phyloP scores from a whole-genome alignment of 2,329 filamentous ascomycete genomes.

The Fusarium sp. region DNA sequence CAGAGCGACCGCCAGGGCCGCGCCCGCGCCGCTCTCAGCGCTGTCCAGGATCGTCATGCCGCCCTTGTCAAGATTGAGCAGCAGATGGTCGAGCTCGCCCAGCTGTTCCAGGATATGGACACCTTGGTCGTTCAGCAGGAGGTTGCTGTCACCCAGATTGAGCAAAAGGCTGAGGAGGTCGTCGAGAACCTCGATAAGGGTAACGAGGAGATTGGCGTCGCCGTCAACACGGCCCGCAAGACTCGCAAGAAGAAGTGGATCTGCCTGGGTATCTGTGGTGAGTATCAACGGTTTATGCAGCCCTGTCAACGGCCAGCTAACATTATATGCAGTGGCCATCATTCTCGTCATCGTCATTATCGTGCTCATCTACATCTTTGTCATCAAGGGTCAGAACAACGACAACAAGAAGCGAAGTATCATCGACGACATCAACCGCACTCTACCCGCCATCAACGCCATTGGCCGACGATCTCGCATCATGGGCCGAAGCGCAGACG shows the following conservation, averaged over 20 bases:
- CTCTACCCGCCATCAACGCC: slow-evolving; percentile 40
- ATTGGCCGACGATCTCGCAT: slow-evolving; percentile 30
- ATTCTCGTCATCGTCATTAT: slow-evolving; percentile 64
- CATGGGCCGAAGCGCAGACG: slow-evolving; percentile 24
- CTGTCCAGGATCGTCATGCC: slow-evolving; percentile 84
- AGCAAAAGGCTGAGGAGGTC: slow-evolving; percentile 88
- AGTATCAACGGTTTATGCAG: slow-evolving; percentile 39
- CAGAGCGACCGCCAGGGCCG: slow-evolving; percentile 84
- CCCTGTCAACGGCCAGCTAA: slow-evolving; percentile 40
- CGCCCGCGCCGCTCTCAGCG: slow-evolving; percentile 81
- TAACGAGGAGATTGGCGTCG: slow-evolving; percentile 84
- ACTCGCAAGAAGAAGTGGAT: slow-evolving; percentile 97
- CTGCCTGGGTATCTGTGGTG: slow-evolving; percentile 81
- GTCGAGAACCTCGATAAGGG: slow-evolving; percentile 86
- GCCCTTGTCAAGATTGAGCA: slow-evolving; percentile 93
- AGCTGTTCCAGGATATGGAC: slow-evolving; percentile 92
- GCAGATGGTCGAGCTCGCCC: slow-evolving; percentile 87
- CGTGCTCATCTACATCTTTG: slow-evolving; percentile 62
- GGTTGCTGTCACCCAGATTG: slow-evolving; percentile 81
- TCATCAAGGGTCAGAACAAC: slow-evolving; percentile 49
- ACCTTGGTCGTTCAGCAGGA: slow-evolving; percentile 89
- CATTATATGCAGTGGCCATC: slow-evolving; percentile 59
- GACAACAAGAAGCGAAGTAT: slow-evolving; percentile 49
- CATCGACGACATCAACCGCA: slow-evolving; percentile 35
- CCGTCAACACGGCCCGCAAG: slow-evolving; percentile 82